These are phyloP conservation scores for Epichloe sylvatica DNA, from an alignment of 2,329 filamentous ascomycete species.

Conservation along the genomic window DNA sequence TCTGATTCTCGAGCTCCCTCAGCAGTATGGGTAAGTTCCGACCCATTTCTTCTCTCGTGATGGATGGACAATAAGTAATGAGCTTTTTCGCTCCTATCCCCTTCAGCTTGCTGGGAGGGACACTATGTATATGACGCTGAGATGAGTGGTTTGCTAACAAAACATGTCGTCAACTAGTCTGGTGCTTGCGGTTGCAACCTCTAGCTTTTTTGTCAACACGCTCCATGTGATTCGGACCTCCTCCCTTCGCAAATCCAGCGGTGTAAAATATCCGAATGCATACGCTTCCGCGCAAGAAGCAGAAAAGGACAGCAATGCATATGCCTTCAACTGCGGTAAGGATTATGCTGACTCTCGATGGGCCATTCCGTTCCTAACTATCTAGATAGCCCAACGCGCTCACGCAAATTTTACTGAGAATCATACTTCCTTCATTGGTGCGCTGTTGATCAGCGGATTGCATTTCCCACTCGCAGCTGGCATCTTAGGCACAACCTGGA, in stretches of 20 bases:
- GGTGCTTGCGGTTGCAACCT: conserved; percentile 43
- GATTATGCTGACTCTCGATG: too few relatives aligned
- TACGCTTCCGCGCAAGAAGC: conserved; percentile 43
- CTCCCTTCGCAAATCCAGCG: conserved; percentile 35
- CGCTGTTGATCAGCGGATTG: conserved; percentile 42
- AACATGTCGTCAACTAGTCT: conserved; percentile 30
- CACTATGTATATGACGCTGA: too few relatives aligned
- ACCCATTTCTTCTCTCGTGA: background rate
- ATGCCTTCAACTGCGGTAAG: conserved; percentile 47
- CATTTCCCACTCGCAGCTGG: conserved; percentile 37
- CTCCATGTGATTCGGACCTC: conserved; percentile 36
- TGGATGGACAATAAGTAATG: too few relatives aligned
- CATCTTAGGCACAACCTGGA: conserved; percentile 37
- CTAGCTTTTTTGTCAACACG: conserved; percentile 43
- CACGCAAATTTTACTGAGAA: conserved; percentile 53
- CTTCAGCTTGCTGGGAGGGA: too few relatives aligned
- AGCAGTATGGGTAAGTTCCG: conserved; percentile 35
- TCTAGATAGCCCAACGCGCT: conserved; percentile 38
- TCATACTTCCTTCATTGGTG: conserved; percentile 35
- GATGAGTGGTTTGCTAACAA: background rate
- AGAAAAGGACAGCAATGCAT: conserved; percentile 38
- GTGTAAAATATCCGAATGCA: conserved; percentile 41
- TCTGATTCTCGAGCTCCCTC: conserved; percentile 29
- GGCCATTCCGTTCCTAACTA: background rate
- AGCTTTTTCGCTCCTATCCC: too few relatives aligned